phyloP scores from a whole-genome alignment of 371 early-diverging fungal genomes.

The Mucor saturninus region DNA sequence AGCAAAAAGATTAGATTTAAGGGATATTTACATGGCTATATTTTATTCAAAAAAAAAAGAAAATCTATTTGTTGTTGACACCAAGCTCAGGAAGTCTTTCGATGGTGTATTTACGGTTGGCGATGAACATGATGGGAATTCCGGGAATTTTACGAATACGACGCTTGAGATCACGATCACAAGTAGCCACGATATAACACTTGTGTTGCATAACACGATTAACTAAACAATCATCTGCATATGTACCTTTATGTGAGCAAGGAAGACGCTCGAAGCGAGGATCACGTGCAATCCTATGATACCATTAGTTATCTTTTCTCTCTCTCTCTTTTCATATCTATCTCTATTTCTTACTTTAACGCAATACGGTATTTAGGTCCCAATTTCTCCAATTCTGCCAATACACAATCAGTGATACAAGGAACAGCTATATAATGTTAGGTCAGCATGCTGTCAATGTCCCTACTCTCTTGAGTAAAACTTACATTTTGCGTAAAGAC shows the following conservation, averaged over 20 bases:
- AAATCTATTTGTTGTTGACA: slow-evolving; percentile 42
- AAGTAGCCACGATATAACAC: slow-evolving; percentile 99
- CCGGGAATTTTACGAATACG: slow-evolving; percentile 98
- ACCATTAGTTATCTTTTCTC: slow-evolving; percentile 2
- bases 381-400: slow-evolving; percentile 99
- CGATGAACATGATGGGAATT: slow-evolving; percentile 99
- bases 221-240: slow-evolving; percentile 99
- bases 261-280: slow-evolving; percentile 95
- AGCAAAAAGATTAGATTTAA: neutral
- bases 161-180: slow-evolving; percentile 98
- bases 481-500: slow-evolving; percentile 93
- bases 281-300: slow-evolving; percentile 86
- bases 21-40: slow-evolving; percentile 15
- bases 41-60: neutral
- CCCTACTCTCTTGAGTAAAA: neutral
- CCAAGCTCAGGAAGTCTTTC: slow-evolving; percentile 93
- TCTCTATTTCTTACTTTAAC: slow-evolving; percentile 62
- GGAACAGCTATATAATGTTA: slow-evolving; percentile 67
- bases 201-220: slow-evolving; percentile 95
- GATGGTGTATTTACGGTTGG: slow-evolving; percentile 89
- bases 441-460: neutral
- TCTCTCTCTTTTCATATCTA: neutral
- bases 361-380: slow-evolving; percentile 98
- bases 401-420: slow-evolving; percentile 99
- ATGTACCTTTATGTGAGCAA: slow-evolving; percentile 99